A percentile compares a stretch with the other conserved stretches of the same genome.
Evolutionary conservation across 2,329 filamentous ascomycete species (phyloP).

Genomic region (Hypoxylon sp.): DNA sequence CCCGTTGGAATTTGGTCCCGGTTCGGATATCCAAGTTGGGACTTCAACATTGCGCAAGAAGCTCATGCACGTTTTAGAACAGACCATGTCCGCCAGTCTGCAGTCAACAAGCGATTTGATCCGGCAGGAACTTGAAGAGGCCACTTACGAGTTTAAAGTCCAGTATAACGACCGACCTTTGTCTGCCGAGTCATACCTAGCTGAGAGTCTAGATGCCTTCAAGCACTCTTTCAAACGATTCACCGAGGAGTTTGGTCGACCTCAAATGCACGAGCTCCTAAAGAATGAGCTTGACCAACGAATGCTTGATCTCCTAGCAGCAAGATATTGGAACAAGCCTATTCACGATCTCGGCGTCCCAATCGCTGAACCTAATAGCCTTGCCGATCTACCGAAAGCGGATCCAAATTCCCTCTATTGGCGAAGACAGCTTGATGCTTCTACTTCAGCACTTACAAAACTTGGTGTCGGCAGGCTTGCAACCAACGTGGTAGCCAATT

Average conservation of each 20-base stretch:
- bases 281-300: slow-evolving; percentile 95
- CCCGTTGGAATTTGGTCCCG: slow-evolving; percentile 81
- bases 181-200: slow-evolving; percentile 95
- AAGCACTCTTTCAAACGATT: slow-evolving; percentile 98
- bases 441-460: slow-evolving; percentile 90
- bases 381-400: slow-evolving; percentile 85
- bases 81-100: slow-evolving; percentile 95
- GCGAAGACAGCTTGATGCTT: slow-evolving; percentile 94
- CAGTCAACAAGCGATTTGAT: slow-evolving; percentile 93
- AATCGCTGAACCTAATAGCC: slow-evolving; percentile 75
- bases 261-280: slow-evolving; percentile 88
- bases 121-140: slow-evolving; percentile 93
- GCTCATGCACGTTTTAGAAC: slow-evolving; percentile 95
- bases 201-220: slow-evolving; percentile 94
- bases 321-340: slow-evolving; percentile 97
- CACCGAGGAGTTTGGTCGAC: slow-evolving; percentile 87
- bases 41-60: slow-evolving; percentile 92
- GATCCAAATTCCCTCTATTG: slow-evolving; percentile 89
- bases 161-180: slow-evolving; percentile 98
- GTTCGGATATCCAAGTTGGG: slow-evolving; percentile 80
- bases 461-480: slow-evolving; percentile 92
- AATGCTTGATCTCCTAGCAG: slow-evolving; percentile 91
- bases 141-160: slow-evolving; percentile 98
- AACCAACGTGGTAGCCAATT: slow-evolving; percentile 88
- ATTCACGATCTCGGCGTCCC: slow-evolving; percentile 82